Base-by-base conservation (phyloP, 139 green algal species). In the Chlorella sp. region DNA sequence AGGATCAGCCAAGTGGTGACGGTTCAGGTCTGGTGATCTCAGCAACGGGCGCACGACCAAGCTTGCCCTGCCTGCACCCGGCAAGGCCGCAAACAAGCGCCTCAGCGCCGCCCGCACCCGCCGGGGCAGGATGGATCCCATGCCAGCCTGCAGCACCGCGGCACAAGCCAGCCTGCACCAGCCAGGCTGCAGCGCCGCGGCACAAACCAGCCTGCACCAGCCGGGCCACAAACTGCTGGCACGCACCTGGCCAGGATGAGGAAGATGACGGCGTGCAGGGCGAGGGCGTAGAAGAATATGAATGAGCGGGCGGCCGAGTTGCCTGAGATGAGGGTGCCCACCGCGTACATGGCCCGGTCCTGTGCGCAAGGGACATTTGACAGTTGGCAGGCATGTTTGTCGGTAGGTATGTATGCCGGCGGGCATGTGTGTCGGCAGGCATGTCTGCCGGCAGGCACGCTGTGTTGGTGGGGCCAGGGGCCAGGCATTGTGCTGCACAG, bases 191-290 rank as follows among this genome's bases (percentile, higher is more conserved):
- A 28, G 32, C 20, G 60, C 17, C 60, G n/a, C 58, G 22, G 58
- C 60, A 69, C 26, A 69, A n/a, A 40, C n/a, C 30, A 80, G 56
- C 56, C 56, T 24, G 26, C 22, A 22, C 17, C 60, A 67, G 60
- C 6, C 20, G 20, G 60, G 20, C 60, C 20, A 3, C 0, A 64
- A 22, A 80, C 8, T 26, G 16, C 73, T 24, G 3, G 19, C 26
- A 40, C 70, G 24, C 62, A 85, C 73, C 86, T 74, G 22, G 85
- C 87, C 28, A 98, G 88, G 32, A 97, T 94, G 17, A 89, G 40
- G 76, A 95, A 95, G 58, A 94, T 85, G 51, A 98, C 89, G 34
- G 94, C 43, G 84, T 99, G 96, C 83, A 99, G 90, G 8, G 93
- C 26, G 26, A 97, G 84, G 2, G 95, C 90, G 88, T 99, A 99